These are phyloP conservation scores for Pleurotus tuoliensis DNA, from an alignment of 768 basidiomycete genomes.

Conservation along the genomic window DNA sequence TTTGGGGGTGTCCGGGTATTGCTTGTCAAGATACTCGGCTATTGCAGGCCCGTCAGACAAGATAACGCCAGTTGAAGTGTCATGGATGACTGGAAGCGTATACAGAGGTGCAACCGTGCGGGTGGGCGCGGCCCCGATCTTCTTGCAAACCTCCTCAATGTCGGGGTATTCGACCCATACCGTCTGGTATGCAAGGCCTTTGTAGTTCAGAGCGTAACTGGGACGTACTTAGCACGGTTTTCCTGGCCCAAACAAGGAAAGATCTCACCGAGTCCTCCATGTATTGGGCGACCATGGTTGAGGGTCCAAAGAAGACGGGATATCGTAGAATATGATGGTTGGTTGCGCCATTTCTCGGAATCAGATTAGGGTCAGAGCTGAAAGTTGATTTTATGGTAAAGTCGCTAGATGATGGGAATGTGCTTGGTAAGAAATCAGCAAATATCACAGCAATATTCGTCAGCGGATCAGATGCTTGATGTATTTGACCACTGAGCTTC, in stretches of 20 bases:
- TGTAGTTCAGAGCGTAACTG: constrained; percentile 17
- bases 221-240: too few relatives aligned
- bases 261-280: constrained; percentile 38
- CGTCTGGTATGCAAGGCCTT: constrained; percentile 29
- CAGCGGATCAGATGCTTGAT: neutral
- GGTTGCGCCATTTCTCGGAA: neutral
- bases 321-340: constrained; percentile 40
- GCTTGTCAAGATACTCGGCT: constrained; percentile 37
- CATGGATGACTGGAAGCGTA: constrained; percentile 39
- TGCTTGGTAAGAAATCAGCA: constrained; percentile 6
- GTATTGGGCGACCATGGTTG: constrained; percentile 42
- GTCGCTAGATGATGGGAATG: neutral
- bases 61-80: constrained; percentile 28
- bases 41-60: constrained; percentile 35
- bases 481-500: too few relatives aligned
- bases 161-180: constrained; percentile 40
- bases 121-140: constrained; percentile 28
- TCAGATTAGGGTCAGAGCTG: too few relatives aligned
- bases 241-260: neutral
- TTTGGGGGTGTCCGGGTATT: constrained; percentile 29
- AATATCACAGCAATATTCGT: neutral
- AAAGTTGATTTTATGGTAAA: neutral
- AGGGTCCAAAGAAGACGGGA: constrained; percentile 26
- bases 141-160: constrained; percentile 28
- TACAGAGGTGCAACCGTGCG: constrained; percentile 16